Evolutionary conservation across 176 grass and related monocot genomes (phyloP), one percentile per base, ranked within the genome.

Genomic region (Miscanthus lutarioriparius): DNA sequence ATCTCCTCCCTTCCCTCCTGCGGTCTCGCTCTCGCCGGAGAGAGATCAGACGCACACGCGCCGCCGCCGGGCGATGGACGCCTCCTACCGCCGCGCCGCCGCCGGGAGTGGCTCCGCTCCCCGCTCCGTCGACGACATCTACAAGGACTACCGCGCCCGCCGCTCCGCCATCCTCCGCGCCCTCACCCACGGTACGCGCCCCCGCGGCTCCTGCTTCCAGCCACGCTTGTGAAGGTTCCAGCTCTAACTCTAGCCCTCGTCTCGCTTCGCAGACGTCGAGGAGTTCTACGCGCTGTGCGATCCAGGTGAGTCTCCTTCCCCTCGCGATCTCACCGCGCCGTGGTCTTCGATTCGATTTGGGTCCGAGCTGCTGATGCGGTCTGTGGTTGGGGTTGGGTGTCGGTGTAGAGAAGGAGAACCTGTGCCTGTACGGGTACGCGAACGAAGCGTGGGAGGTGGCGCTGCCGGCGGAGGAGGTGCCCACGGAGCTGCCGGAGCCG

Each of bases 391-490:
- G 28, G 28, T 30, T 30, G 28, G 28, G 28, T 30, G 1, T 49
- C 25, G 63, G 1, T 27, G 35, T 56, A 94, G 92, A 89, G 35
- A 94, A 94, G 89, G 92, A 94, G 77, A 94, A 94, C 61, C 33
- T 94, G 51, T 94, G 92, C 80, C 73, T 94, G 17, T 94, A 94
- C 73, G 92, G 92, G 17, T 88, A 94, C 84, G 67, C 92, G 4
- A 91, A 87, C 80, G 89, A 85, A 32, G 65, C 59, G 73, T 94
- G 92, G 92, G 87, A 91, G 92, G 92, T 94, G 72, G 82, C 87
- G 80, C 89, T 89, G 71, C 92, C 92, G 17, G 92, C 89, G 49
- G 92, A 94, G 92, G 92, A 94, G 87, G 92, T 94, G 81, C 92
- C 92, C 76, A 90, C 92, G 76, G 92, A 94, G 80, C 84, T 94